Percentiles rank a stretch among this genome's conserved stretches.
These are phyloP conservation scores for Gaertneriomyces sp. DNA, from an alignment of 192 early-diverging fungal genomes.

Conservation along the genomic window DNA sequence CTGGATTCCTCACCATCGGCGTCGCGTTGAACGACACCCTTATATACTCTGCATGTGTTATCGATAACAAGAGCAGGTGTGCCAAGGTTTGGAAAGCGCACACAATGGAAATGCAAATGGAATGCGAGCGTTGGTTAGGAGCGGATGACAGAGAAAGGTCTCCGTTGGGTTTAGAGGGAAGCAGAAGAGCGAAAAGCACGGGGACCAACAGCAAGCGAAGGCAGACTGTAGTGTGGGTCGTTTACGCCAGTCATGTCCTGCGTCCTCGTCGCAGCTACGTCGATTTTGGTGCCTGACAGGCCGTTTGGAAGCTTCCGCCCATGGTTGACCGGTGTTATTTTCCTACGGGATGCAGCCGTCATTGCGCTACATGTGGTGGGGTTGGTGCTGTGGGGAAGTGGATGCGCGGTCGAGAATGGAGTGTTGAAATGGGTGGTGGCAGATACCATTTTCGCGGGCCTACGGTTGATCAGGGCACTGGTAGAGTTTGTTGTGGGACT, in stretches of 20 bases:
- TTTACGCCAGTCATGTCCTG: not conserved
- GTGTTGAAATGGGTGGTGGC: conserved; percentile 9
- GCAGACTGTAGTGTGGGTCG: no score
- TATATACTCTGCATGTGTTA: no score
- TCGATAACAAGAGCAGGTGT: no score
- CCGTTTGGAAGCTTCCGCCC: not conserved
- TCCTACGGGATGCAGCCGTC: not conserved
- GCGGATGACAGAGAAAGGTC: no score
- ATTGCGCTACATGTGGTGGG: not conserved
- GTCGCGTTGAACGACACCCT: no score
- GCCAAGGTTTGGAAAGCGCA: no score
- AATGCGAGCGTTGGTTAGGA: no score
- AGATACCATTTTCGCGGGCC: conserved; percentile 4
- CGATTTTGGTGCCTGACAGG: not conserved
- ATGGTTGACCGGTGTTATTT: not conserved
- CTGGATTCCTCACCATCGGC: no score
- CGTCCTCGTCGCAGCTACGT: conserved; percentile 7
- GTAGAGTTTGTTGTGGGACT: not conserved
- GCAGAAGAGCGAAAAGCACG: no score
- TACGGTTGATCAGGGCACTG: not conserved
- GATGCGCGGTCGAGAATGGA: not conserved
- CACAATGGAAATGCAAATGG: no score
- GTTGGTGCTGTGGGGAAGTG: not conserved
- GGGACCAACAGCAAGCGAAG: no score
- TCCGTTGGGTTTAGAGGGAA: no score